Evolutionary conservation across 1,284 basidiomycete species (phyloP).

Genomic region (Rhodotorula mucilaginosa): DNA sequence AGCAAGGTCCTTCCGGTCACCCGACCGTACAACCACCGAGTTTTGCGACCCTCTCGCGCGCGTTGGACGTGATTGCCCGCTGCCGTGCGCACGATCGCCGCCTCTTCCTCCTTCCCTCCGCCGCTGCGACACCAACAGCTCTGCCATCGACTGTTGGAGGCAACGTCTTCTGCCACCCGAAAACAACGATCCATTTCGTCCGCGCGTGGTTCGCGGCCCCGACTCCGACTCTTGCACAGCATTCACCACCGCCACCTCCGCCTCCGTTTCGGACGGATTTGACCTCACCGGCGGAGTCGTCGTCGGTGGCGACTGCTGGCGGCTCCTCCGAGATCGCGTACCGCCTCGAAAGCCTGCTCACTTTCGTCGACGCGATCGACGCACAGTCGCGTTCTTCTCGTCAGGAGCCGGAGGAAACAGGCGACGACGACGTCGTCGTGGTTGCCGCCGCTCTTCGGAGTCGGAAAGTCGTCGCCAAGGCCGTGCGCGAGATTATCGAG

Average conservation of each 20-base stretch:
- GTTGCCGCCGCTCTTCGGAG: not conserved
- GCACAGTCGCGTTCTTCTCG: not conserved
- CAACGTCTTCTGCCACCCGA: not conserved
- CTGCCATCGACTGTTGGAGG: not conserved
- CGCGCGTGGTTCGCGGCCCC: constrained; percentile 1
- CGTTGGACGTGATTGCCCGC: not conserved
- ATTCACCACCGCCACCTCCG: not conserved
- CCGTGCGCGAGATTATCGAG: not conserved
- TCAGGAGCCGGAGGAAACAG: not conserved
- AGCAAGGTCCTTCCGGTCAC: no score
- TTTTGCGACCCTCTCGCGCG: not conserved
- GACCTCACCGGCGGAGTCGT: no score
- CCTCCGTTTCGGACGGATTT: no score
- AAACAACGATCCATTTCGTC: not conserved
- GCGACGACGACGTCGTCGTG: no score
- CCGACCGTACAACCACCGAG: no score
- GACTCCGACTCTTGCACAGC: not conserved
- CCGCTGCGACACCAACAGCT: not conserved
- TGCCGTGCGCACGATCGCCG: not conserved
- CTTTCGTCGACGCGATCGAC: not conserved
- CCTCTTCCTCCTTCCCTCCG: not conserved
- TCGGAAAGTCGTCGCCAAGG: not conserved
- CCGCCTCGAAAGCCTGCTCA: not conserved
- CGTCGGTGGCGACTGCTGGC: not conserved
- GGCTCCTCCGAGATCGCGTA: not conserved